phyloP scores from a whole-genome alignment of 192 early-diverging fungal genomes.

The Dissophora ornata region DNA sequence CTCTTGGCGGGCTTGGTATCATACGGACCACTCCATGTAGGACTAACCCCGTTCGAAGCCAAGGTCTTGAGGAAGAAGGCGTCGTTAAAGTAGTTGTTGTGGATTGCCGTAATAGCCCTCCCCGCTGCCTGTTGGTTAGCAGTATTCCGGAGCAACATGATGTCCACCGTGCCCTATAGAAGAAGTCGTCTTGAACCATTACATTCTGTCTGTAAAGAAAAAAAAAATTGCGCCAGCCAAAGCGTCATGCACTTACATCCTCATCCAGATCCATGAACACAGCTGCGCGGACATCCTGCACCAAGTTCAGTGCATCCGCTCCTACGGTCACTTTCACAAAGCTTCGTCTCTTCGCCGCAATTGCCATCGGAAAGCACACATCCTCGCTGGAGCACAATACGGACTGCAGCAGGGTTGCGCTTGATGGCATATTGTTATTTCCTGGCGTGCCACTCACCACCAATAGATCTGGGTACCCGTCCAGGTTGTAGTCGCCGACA shows the following conservation, averaged over 20 bases:
- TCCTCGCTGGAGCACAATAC: conserved; percentile 62
- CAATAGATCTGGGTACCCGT: conserved; percentile 93
- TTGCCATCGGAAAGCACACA: conserved; percentile 58
- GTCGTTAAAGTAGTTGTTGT: conserved; percentile 94
- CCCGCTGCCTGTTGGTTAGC: conserved; percentile 50
- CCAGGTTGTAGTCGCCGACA: conserved; percentile 85
- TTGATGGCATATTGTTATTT: conserved; percentile 50
- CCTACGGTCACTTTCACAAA: conserved; percentile 75
- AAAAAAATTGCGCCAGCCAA: neutral
- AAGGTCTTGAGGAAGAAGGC: conserved; percentile 93
- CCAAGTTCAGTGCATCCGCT: conserved; percentile 65
- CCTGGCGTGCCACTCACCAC: conserved; percentile 65
- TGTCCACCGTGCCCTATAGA: conserved; percentile 80
- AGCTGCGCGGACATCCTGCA: conserved; percentile 68
- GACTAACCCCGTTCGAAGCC: conserved; percentile 76
- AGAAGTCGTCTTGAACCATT: neutral
- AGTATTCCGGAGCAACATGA: conserved; percentile 71
- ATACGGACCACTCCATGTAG: conserved; percentile 60
- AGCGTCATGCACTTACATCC: conserved; percentile 82
- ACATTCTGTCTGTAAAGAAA: neutral
- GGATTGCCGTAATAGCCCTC: conserved; percentile 68
- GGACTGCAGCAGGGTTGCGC: conserved; percentile 76
- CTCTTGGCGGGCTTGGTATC: conserved; percentile 25
- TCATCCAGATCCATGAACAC: conserved; percentile 92
- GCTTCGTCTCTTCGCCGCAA: conserved; percentile 62